These are phyloP conservation scores for Kondoa subrosea DNA, from an alignment of 768 basidiomycete genomes.

Conservation along the genomic window DNA sequence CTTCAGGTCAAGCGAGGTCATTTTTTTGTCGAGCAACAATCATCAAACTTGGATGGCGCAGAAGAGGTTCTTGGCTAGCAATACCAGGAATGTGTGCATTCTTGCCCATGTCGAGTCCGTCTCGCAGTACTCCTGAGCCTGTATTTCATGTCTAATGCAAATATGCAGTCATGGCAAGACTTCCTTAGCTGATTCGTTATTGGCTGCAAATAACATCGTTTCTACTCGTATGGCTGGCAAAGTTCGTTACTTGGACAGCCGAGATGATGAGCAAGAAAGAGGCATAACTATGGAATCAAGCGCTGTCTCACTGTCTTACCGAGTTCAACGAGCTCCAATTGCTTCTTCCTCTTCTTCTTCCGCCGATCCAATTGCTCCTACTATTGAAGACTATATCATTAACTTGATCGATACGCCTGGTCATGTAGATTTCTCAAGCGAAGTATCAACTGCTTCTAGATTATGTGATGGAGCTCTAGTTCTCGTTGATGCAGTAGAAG, in stretches of 20 bases:
- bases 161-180: constrained; percentile 43
- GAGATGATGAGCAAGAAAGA: constrained; percentile 92
- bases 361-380: constrained; percentile 36
- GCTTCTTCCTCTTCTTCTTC: not conserved
- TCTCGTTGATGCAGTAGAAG: constrained; percentile 89
- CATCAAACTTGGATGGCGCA: too few relatives aligned
- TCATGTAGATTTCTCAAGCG: constrained; percentile 94
- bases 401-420: constrained; percentile 98
- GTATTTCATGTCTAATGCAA: too few relatives aligned
- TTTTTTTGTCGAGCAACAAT: not conserved
- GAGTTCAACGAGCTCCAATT: constrained; percentile 50
- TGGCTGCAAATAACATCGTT: constrained; percentile 96
- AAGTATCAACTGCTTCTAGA: constrained; percentile 84
- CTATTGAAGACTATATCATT: constrained; percentile 55
- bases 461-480: constrained; percentile 91
- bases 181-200: constrained; percentile 79
- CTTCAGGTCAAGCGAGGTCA: not conserved
- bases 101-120: too few relatives aligned
- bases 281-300: constrained; percentile 99
- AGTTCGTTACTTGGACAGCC: constrained; percentile 80
- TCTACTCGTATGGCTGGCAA: constrained; percentile 88
- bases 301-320: constrained; percentile 77
- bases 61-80: too few relatives aligned
- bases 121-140: too few relatives aligned
- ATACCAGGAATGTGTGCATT: too few relatives aligned